These are phyloP conservation scores for Gaertneriomyces sp. DNA, from an alignment of 192 early-diverging fungal genomes.

Conservation along the genomic window DNA sequence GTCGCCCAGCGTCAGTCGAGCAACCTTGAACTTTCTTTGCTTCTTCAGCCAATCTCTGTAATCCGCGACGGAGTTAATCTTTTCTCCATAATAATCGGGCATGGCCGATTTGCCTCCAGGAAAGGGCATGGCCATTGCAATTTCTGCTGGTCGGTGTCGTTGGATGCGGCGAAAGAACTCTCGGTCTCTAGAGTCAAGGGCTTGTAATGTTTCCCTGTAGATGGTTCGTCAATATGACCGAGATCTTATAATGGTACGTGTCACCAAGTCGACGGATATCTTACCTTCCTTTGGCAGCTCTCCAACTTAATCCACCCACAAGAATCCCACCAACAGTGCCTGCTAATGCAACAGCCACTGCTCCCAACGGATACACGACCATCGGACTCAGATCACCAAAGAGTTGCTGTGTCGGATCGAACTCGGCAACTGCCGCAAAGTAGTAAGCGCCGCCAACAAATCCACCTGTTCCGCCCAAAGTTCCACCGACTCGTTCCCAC, in stretches of 20 bases:
- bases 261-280: not conserved
- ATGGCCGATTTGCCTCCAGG: constrained; percentile 35
- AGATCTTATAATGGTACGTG: not conserved
- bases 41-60: constrained; percentile 87
- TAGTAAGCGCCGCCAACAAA: constrained; percentile 39
- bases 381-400: constrained; percentile 39
- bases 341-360: constrained; percentile 25
- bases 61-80: constrained; percentile 75
- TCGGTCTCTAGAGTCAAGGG: constrained; percentile 23
- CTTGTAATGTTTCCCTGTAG: constrained; percentile 6
- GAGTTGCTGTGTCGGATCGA: constrained; percentile 43
- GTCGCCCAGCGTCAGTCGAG: no score
- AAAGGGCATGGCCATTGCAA: constrained; percentile 18
- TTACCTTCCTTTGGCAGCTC: constrained; percentile 32
- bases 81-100: constrained; percentile 91
- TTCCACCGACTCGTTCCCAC: constrained; percentile 32
- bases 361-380: constrained; percentile 36
- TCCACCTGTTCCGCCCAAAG: constrained; percentile 14
- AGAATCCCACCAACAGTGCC: constrained; percentile 31
- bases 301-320: constrained; percentile 30
- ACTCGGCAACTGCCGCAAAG: constrained; percentile 45
- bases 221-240: not conserved
- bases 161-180: constrained; percentile 46
- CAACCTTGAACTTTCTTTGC: constrained; percentile 46
- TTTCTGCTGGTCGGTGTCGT: constrained; percentile 46